Base-by-base conservation (phyloP, 2,329 filamentous ascomycete genomes). In the Paraphoma sp. region DNA sequence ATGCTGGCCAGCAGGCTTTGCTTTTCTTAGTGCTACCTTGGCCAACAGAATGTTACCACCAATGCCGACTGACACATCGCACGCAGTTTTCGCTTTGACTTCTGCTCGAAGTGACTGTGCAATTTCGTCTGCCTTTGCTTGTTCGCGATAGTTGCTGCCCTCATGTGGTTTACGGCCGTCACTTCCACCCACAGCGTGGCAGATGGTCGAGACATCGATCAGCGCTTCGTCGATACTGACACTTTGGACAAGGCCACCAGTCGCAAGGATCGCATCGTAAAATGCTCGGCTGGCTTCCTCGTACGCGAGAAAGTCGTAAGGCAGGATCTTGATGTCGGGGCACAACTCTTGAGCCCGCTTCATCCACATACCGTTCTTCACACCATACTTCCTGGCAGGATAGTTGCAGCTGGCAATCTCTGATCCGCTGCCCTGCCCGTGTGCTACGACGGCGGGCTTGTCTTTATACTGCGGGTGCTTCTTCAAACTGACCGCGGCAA, bases 351-450 rank as follows among this genome's bases (percentile, higher is more conserved):
- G 82, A 0, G 95, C 95, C 33, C 85, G 84, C 73, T 94, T 96
- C 94, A 99, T 98, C 95, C 96, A 99, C 95, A 98, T 99, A 38
- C 96, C 96, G 66, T 99, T 99, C 72, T 93, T 97, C 52, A 99
- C 84, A 1, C 94, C 94, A 66, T 89, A 95, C 31, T 86, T 84
- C 38, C 95, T 87, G 6, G 96, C 95, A 17, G 90, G 88, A 72
- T 99, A 99, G 69, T 99, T 99, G 78, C 95, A 99, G 62, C 93
- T 97, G 18, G 95, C 95, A 69, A 99, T 98, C 72, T 99, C 95
- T 0, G 94, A 97, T 0, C 92, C 92, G 23, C 86, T 87, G 0
- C 94, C 94, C 44, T 84, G 85, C 4, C 94, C 90, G 71, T 99
- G 95, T 4, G 95, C 94, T 33, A 99, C 91, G 0, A 91, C 95